Evolutionary conservation across 306 rosid genomes (phyloP).

Genomic region (Acacia confusa): DNA sequence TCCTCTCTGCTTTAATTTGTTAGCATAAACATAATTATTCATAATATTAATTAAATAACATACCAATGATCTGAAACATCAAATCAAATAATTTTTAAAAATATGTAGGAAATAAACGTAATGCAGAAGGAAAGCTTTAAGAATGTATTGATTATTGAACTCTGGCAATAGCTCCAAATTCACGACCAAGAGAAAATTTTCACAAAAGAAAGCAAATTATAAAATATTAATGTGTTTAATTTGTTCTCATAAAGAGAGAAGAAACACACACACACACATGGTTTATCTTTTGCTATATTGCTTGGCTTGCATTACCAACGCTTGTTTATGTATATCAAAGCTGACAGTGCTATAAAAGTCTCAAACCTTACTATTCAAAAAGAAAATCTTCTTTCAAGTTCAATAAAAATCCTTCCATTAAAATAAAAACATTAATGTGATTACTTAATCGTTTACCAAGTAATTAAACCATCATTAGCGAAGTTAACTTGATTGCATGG

Average conservation of each 20-base stretch:
- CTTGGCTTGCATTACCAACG: neutral
- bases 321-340: neutral
- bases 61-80: neutral
- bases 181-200: neutral
- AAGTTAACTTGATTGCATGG: neutral
- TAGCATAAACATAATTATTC: neutral
- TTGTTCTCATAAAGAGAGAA: neutral
- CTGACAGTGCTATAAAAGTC: too few relatives aligned
- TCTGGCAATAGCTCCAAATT: neutral
- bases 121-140: neutral
- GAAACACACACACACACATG: accelerated
- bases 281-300: neutral
- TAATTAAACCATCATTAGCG: neutral
- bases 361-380: neutral
- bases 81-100: too few relatives aligned
- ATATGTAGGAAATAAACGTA: too few relatives aligned
- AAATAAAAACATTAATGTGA: neutral
- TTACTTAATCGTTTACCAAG: neutral
- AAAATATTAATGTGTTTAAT: neutral
- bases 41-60: neutral
- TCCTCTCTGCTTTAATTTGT: neutral
- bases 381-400: neutral
- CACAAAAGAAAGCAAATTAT: neutral
- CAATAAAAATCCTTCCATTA: neutral
- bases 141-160: neutral